Percentiles rank a stretch among this genome's conserved stretches.
These are phyloP conservation scores for Asterella californica DNA, from an alignment of 225 moss, liverwort and hornwort genomes.

Conservation along the genomic window DNA sequence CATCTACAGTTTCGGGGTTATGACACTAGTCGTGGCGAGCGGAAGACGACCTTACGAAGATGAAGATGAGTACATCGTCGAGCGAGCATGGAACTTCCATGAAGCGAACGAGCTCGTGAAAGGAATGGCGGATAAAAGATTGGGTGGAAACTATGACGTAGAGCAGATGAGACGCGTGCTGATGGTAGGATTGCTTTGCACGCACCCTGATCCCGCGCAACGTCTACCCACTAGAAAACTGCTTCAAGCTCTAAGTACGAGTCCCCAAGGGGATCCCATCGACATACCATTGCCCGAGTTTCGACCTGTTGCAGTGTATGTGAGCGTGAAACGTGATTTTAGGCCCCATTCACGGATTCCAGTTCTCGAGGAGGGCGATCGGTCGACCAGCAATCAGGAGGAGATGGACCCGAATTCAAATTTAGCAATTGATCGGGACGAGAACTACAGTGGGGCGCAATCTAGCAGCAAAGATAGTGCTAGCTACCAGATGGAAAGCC, in stretches of 20 bases:
- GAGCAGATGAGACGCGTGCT: conserved; percentile 6
- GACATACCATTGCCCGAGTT: not conserved
- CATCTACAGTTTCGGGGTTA: conserved; percentile 14
- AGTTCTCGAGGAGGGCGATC: not conserved
- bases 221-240: not conserved
- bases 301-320: conserved; percentile 5
- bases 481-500: not conserved
- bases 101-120: conserved; percentile 6
- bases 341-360: not conserved
- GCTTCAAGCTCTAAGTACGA: not conserved
- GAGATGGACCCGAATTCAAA: not conserved
- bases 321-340: not conserved
- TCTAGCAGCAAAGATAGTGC: not conserved
- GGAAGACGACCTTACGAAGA: not conserved
- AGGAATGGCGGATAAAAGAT: not conserved
- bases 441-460: not conserved
- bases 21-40: conserved; percentile 2
- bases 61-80: not conserved
- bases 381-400: not conserved
- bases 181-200: conserved; percentile 13
- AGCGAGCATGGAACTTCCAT: not conserved
- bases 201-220: conserved; percentile 3
- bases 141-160: not conserved
- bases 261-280: not conserved
- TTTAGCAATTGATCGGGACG: not conserved